Evolutionary conservation across 805 yeast genomes (phyloP), one percentile per base, ranked within the genome.

Genomic region (Nakazawaea ernobii): DNA sequence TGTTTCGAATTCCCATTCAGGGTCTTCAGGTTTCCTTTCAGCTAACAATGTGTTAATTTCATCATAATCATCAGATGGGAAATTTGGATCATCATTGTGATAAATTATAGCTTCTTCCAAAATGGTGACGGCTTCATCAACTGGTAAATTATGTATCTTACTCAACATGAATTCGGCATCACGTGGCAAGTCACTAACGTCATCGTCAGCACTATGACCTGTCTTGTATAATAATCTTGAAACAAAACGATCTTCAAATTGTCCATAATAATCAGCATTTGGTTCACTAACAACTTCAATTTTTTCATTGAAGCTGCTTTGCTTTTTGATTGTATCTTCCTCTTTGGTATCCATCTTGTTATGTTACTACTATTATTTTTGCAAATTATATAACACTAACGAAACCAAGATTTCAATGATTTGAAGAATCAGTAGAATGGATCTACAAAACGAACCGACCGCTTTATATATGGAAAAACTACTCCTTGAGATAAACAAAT

Each of bases 21-120:
- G 40, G 20, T 43, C 46, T 17, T 39, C 40, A 5, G 43, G 24
- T 5, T 39, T 39, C 24, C 10, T n/a, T 13, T 28, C 36, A 7
- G 35, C 40, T 4, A 60, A 51, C n/a, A 69, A 57, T 9, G 49
- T 46, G 42, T 55, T 46, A 39, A 74, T 61, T 43, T 66, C 64
- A 4, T 60, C 61, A 52, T 66, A 67, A 37, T 69, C 70, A 3
- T 56, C 59, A 2, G 48, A 49, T 9, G 75, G 71, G 51, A 78
- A 66, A 54, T 75, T 77, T 32, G 71, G 70, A 55, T 79, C 84
- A 43, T 67, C 71, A 6, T 53, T 53, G 51, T 76, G 80, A n/a
- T 70, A 67, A 0, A 55, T 66, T 3, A 70, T 49, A 4, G 74
- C 70, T 14, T 65, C 61, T 32, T 60, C 55, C 39, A 80, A 56